Evolutionary conservation across 441 rosid genomes (phyloP).

Genomic region (Brassica hybrid): DNA sequence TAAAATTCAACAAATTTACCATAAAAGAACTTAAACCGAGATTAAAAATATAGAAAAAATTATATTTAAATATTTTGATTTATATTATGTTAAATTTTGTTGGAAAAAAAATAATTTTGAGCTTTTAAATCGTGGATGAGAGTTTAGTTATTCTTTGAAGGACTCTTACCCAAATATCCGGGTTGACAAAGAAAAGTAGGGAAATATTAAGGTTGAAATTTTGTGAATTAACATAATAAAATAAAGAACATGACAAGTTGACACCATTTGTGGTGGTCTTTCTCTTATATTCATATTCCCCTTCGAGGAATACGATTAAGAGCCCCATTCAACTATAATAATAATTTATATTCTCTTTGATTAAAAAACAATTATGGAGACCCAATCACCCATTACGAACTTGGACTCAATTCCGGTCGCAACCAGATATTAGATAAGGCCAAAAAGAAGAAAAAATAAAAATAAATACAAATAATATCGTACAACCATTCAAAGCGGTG

Average conservation of each 20-base stretch:
- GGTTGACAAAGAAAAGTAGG: not conserved
- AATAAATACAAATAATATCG: not conserved
- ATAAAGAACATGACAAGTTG: not conserved
- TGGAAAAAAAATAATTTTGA: no score
- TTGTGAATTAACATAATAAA: not conserved
- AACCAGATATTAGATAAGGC: no score
- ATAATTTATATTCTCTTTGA: not conserved
- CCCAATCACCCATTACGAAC: not conserved
- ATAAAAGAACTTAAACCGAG: no score
- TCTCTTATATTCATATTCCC: constrained; percentile 8
- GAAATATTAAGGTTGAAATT: not conserved
- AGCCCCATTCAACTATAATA: constrained; percentile 24
- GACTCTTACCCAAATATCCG: no score
- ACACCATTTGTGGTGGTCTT: not conserved
- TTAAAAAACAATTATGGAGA: constrained; percentile 15
- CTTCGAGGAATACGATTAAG: constrained; percentile 21
- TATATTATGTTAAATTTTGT: no score
- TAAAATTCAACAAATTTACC: no score
- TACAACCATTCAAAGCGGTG: constrained; percentile 41
- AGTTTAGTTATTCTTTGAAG: no score
- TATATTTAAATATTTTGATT: no score
- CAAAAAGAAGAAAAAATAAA: not conserved
- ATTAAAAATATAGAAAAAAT: no score
- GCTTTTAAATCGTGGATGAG: no score
- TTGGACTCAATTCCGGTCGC: no score